Percentiles rank a stretch among this genome's conserved stretches.
phyloP scores from a whole-genome alignment of 2,329 filamentous ascomycete species.

The Didymella pinodella region DNA sequence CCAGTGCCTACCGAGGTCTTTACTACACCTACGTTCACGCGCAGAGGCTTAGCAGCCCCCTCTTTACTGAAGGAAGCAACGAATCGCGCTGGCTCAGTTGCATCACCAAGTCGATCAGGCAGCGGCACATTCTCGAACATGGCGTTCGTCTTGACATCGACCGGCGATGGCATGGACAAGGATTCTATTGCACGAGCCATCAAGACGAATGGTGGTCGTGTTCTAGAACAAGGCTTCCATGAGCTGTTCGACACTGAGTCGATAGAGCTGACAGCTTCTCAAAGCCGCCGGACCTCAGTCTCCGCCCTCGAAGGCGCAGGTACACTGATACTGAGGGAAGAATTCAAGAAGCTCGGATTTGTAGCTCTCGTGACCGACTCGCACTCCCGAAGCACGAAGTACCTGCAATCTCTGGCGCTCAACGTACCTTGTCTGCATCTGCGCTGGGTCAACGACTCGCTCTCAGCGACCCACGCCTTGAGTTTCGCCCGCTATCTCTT shows the following conservation, averaged over 20 bases:
- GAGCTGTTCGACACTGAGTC: constrained; percentile 71
- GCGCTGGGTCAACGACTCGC: constrained; percentile 80
- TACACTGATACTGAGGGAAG: constrained; percentile 63
- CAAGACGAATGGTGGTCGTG: constrained; percentile 71
- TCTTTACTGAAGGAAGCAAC: constrained; percentile 40
- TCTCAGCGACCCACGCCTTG: constrained; percentile 67
- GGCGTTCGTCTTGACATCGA: constrained; percentile 85
- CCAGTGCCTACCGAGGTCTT: constrained; percentile 44
- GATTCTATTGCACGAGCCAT: constrained; percentile 69
- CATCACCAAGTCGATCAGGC: constrained; percentile 36
- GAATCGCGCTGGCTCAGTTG: constrained; percentile 40
- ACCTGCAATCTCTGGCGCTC: constrained; percentile 91
- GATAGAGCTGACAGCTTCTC: constrained; percentile 28
- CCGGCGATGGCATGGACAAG: constrained; percentile 62
- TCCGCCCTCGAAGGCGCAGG: constrained; percentile 24
- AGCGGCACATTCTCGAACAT: constrained; percentile 75
- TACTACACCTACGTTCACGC: constrained; percentile 60
- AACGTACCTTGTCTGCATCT: constrained; percentile 85
- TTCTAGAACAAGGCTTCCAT: constrained; percentile 80
- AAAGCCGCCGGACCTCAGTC: constrained; percentile 23
- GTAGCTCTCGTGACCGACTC: constrained; percentile 85
- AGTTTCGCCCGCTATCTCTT: constrained; percentile 85
- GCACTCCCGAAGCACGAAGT: constrained; percentile 87
- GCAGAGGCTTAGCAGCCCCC: constrained; percentile 46
- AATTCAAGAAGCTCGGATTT: constrained; percentile 71